Base-by-base conservation (phyloP, 371 early-diverging fungal species). In the Phascolomyces articulosus region DNA sequence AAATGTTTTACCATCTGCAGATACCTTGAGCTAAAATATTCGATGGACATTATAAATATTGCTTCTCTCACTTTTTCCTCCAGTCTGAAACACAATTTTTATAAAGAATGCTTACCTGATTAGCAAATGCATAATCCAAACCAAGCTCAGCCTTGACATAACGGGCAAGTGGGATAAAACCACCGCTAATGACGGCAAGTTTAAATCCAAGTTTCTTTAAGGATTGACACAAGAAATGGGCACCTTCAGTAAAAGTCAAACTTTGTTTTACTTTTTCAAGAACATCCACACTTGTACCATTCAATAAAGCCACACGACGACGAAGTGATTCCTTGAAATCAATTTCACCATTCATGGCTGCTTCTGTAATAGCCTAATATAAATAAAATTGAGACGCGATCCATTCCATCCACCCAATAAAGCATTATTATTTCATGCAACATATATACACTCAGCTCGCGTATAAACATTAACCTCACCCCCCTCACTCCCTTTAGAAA, bases 51-150 rank as follows among this genome's bases (percentile, higher is more conserved):
- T n/a, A n/a, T n/a, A n/a, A n/a, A n/a, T n/a, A n/a, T n/a, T n/a
- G n/a, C n/a, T n/a, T n/a, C n/a, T n/a, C n/a, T n/a, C n/a, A n/a
- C n/a, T n/a, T n/a, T n/a, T n/a, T n/a, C n/a, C n/a, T n/a, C n/a
- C n/a, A n/a, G n/a, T n/a, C n/a, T n/a, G n/a, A n/a, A n/a, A n/a
- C n/a, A n/a, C n/a, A n/a, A 9, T 34, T 34, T 1, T 9, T 34
- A 34, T 34, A 31, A 31, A 34, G 6, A 9, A 11, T 34, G 1
- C 11, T 58, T 71, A 90, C 88, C 79, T 95, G 90, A 72, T 98
- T 98, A 10, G 98, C 99, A 84, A 96, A 97, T 2, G 96, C 96
- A 73, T 96, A 97, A 78, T 98, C 99, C 28, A 98, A 83, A 4
- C 91, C 92, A 26, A 98, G 84, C 60, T 93, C 90, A 24, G 87